Base-by-base conservation (phyloP, 495 filamentous ascomycete species). In the Cercophora samala region DNA sequence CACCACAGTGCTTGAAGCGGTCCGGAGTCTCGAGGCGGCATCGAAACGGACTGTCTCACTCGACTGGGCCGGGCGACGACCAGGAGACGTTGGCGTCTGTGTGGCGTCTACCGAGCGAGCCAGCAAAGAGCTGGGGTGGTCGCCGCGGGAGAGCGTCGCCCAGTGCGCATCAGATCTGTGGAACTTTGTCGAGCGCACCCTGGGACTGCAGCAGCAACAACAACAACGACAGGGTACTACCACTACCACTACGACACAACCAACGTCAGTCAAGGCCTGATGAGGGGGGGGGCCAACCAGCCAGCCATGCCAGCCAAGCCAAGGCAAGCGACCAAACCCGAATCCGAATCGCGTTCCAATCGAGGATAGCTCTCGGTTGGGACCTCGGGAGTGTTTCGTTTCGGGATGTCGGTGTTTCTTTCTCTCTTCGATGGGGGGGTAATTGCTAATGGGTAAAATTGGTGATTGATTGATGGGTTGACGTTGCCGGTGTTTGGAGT, bases 1-100 rank as follows among this genome's bases (percentile, higher is more conserved):
- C 2, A 76, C 83, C 54, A 85, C 83, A 0, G 84, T 86, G 1
- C 70, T 81, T 68, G 83, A 85, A 24, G 82, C 85, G 6, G 79
- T 85, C 17, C 76, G 69, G 58, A 78, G 83, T 37, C 58, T 78
- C 53, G 76, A 74, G 25, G 62, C 51, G 4, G 71, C 68, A 3
- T 67, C 74, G 6, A 63, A 59, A 11, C 51, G 54, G 8, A 52
- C 21, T 5, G 71, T 78, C 23, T 70, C 76, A 3, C 29, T 74
- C 42, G 52, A 62, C 4, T 66, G 54, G 54, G 63, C 68, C 5
- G 70, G 66, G 1, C 60, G 74, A 11, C 54, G 76, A 24, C 61
- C 65, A 22, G 76, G 72, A 17, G 74, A 77, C 64, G 72, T 75
- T 24, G 73, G 75, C 19, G 60, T 64, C 51, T 75, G 69, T 32